These are phyloP conservation scores for Solanum aculeatissimum DNA, from an alignment of 305 asterid species.

Conservation along the genomic window DNA sequence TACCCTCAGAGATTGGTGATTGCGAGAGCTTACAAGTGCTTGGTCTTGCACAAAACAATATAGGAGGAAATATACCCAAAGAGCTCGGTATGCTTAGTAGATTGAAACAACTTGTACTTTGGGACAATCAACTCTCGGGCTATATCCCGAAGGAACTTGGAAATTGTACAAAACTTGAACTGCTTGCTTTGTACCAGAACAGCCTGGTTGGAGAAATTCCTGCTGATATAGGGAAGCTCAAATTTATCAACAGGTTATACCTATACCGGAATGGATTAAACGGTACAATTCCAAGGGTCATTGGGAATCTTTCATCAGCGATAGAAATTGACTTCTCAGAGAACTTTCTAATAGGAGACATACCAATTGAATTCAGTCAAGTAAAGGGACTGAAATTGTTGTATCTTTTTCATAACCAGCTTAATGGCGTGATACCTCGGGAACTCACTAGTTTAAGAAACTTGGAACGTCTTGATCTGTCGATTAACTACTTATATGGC, in stretches of 20 bases:
- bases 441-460: not conserved
- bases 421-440: not conserved
- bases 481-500: not conserved
- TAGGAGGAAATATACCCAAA: slow-evolving; percentile 56
- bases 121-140: slow-evolving; percentile 68
- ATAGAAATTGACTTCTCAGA: slow-evolving; percentile 76
- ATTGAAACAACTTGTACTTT: slow-evolving; percentile 44
- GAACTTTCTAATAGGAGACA: slow-evolving; percentile 58
- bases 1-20: slow-evolving; percentile 51
- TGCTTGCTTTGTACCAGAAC: slow-evolving; percentile 79
- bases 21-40: slow-evolving; percentile 44
- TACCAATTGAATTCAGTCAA: slow-evolving; percentile 48
- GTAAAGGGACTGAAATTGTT: slow-evolving; percentile 16
- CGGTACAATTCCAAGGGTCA: slow-evolving; percentile 67
- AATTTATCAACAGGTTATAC: slow-evolving; percentile 30
- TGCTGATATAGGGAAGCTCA: slow-evolving; percentile 41
- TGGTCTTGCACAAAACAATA: slow-evolving; percentile 74
- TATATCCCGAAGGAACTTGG: slow-evolving; percentile 66
- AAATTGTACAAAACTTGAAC: slow-evolving; percentile 48
- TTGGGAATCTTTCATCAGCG: slow-evolving; percentile 55
- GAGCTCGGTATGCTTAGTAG: slow-evolving; percentile 56
- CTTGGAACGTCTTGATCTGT: not conserved
- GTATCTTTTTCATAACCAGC: not conserved
- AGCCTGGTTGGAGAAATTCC: slow-evolving; percentile 71
- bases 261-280: slow-evolving; percentile 56